A percentile compares a stretch with the other conserved stretches of the same genome.
These are phyloP conservation scores for Candida sakaeoensis DNA, from an alignment of 805 yeast species.

Conservation along the genomic window DNA sequence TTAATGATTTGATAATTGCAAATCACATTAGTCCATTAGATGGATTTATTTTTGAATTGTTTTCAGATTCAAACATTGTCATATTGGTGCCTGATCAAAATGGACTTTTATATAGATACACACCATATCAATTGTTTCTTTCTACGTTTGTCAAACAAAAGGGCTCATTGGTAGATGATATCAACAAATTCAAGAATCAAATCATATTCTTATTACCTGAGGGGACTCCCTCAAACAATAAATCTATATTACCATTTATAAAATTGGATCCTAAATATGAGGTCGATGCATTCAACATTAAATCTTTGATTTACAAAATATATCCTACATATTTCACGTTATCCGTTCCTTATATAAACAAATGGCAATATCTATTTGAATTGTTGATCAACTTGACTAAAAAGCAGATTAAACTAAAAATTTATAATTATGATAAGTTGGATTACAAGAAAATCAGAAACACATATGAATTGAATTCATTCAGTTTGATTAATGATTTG, in stretches of 20 bases:
- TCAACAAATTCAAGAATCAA: slow-evolving; percentile 31
- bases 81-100: slow-evolving; percentile 39
- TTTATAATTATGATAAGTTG: slow-evolving; percentile 19
- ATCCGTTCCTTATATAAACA: slow-evolving; percentile 29
- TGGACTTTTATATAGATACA: slow-evolving; percentile 27
- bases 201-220: slow-evolving; percentile 61
- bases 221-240: slow-evolving; percentile 85
- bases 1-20: slow-evolving; percentile 49
- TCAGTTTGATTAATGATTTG: slow-evolving; percentile 28
- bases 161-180: slow-evolving; percentile 14
- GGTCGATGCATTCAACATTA: slow-evolving; percentile 22
- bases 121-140: slow-evolving; percentile 25
- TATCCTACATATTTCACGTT: slow-evolving; percentile 35
- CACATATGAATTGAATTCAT: slow-evolving; percentile 31
- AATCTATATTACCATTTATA: slow-evolving; percentile 61
- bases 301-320: slow-evolving; percentile 35
- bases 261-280: slow-evolving; percentile 14
- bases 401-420: slow-evolving; percentile 23
- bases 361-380: slow-evolving; percentile 19
- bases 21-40: slow-evolving; percentile 63
- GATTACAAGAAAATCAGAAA: slow-evolving; percentile 15
- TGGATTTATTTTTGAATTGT: slow-evolving; percentile 29
- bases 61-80: slow-evolving; percentile 18
- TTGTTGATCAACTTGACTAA: slow-evolving; percentile 20
- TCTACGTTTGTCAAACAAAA: slow-evolving; percentile 18